Conservation (phyloP, 345 rosid genomes). For the Citrus mangshanensis region DNA sequence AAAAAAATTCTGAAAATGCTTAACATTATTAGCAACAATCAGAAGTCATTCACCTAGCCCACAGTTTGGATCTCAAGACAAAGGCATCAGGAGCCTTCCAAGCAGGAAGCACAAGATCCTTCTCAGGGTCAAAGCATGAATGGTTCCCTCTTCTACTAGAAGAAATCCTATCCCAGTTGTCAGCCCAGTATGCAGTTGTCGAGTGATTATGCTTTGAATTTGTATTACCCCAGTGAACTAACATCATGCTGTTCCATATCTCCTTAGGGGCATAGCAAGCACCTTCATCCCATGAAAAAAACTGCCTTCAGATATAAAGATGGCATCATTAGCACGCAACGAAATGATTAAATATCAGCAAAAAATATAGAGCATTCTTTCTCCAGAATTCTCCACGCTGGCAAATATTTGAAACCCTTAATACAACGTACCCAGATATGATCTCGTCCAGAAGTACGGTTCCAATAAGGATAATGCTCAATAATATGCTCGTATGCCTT, state of each 20-base stretch:
- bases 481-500: slow-evolving; percentile 68
- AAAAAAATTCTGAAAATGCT: background rate
- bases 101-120: slow-evolving; percentile 97
- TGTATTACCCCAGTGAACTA: slow-evolving; percentile 99
- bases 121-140: slow-evolving; percentile 92
- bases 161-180: slow-evolving; percentile 79
- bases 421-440: slow-evolving; percentile 80
- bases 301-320: slow-evolving; percentile 60
- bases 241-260: slow-evolving; percentile 98
- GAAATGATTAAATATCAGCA: slow-evolving; percentile 6
- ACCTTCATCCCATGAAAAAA: slow-evolving; percentile 99
- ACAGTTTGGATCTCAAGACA: slow-evolving; percentile 54
- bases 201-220: slow-evolving; percentile 90
- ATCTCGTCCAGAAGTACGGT: slow-evolving; percentile 81
- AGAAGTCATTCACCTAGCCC: slow-evolving; percentile 51
- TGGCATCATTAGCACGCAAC: slow-evolving; percentile 26
- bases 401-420: slow-evolving; percentile 10
- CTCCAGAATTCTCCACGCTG: background rate
- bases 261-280: slow-evolving; percentile 99
- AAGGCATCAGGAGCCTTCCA: slow-evolving; percentile 82
- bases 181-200: slow-evolving; percentile 91
- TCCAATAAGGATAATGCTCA: slow-evolving; percentile 80
- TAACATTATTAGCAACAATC: background rate
- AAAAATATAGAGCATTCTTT: background rate
- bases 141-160: slow-evolving; percentile 75